Percentiles rank a stretch among this genome's conserved stretches.
Evolutionary conservation across 768 basidiomycete genomes (phyloP).

Genomic region (Ramaria rubella): DNA sequence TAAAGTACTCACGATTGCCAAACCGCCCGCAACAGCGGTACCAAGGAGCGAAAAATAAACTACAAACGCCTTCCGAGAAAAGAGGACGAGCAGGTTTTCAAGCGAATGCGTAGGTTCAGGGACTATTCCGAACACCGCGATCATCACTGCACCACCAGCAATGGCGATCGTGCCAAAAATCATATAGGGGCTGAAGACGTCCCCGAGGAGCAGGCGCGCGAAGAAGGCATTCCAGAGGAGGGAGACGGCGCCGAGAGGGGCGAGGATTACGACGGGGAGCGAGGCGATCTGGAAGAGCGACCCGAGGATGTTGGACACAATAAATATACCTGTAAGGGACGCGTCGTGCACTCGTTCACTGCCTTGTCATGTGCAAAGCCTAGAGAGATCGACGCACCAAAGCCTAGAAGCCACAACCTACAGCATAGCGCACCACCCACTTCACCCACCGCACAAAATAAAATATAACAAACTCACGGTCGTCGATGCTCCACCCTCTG

Average conservation of each 20-base stretch:
- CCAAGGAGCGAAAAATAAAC: conserved; percentile 75
- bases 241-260: conserved; percentile 87
- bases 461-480: conserved; percentile 46
- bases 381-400: conserved; percentile 36
- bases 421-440: background rate
- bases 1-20: conserved; percentile 50
- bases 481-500: conserved; percentile 69
- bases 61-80: conserved; percentile 69
- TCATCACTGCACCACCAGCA: conserved; percentile 80
- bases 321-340: conserved; percentile 56
- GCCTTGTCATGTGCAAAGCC: conserved; percentile 1
- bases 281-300: conserved; percentile 91
- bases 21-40: conserved; percentile 47
- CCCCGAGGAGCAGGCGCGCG: conserved; percentile 75
- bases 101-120: conserved; percentile 81
- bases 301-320: conserved; percentile 81
- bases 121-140: conserved; percentile 89
- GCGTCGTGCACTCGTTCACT: background rate
- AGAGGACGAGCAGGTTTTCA: conserved; percentile 75
- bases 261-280: conserved; percentile 90
- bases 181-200: conserved; percentile 80
- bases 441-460: background rate
- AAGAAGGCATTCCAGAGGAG: conserved; percentile 94
- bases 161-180: conserved; percentile 83
- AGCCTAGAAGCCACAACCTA: conserved; percentile 84